Evolutionary conservation across 208 protist genomes (phyloP), one percentile per base, ranked within the genome.

Genomic region (Wallacemonas sp.): DNA sequence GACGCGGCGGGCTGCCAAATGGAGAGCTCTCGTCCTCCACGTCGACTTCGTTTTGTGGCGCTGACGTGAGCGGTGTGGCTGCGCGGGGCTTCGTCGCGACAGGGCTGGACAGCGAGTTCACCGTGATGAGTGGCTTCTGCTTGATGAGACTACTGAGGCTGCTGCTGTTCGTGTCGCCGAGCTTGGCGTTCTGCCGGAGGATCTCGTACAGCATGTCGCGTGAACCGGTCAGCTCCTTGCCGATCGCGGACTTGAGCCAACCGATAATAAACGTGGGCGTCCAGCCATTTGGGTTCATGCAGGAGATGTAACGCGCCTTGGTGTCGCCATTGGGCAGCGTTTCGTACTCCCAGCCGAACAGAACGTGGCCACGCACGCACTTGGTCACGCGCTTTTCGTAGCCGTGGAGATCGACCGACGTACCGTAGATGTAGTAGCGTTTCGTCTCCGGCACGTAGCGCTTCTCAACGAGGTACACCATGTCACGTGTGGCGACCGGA

Each of bases 271-370:
- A 95, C 3, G 87, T 86, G 19, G 90, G 90, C 16, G 87, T 81
- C 87, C 90, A 95, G 24, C 86, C 90, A 55, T 88, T 85, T 9
- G 87, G 90, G 62, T 81, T 92, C 82, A 95, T 90, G 78, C 84
- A 92, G 14, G 77, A 86, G 30, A 85, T 79, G 67, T 93, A 95
- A 5, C 77, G 86, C 29, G 81, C 81, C 57, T 80, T 61, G 43
- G 81, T 87, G 66, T 81, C 65, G 44, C 41, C 41, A n/a, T 70
- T 61, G 16, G 73, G 79, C 11, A 80, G 48, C 26, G 49, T 61
- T 21, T 65, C 79, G 24, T 90, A 60, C 68, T 88, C 72, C 89
- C 89, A 95, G 54, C 73, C 76, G 41, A 78, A 95, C 62, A 95
- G 39, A 38, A 89, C 62, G 64, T 71, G 33, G 4, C 78, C 71